Conservation (phyloP, 345 rosid genomes). For the Hevea brasiliensis region DNA sequence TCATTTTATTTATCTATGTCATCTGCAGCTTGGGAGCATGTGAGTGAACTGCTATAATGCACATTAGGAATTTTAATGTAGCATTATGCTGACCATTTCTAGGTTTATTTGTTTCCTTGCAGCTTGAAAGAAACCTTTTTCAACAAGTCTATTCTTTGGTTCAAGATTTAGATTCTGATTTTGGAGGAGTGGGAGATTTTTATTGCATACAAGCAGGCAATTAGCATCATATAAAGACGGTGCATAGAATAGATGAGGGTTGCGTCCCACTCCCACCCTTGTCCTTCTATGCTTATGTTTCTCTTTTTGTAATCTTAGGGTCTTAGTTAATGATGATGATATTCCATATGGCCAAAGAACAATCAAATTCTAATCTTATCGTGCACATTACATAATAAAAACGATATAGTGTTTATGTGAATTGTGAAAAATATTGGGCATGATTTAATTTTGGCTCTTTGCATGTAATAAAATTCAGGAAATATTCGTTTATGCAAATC, state of each 20-base stretch:
- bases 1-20: slow-evolving; percentile 79
- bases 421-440: not conserved
- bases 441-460: slow-evolving; percentile 1
- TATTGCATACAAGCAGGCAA: slow-evolving; percentile 60
- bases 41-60: slow-evolving; percentile 42
- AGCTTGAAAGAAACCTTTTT: slow-evolving; percentile 68
- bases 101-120: slow-evolving; percentile 30
- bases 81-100: slow-evolving; percentile 34
- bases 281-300: no score
- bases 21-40: slow-evolving; percentile 65
- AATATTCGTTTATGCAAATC: slow-evolving; percentile 65
- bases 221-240: slow-evolving; percentile 76
- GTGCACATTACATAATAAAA: no score
- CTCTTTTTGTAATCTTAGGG: not conserved
- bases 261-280: not conserved
- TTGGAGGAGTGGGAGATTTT: slow-evolving; percentile 75
- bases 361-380: not conserved
- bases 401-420: not conserved
- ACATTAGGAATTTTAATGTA: slow-evolving; percentile 1
- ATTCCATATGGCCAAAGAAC: not conserved
- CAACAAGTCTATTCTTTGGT: slow-evolving; percentile 51
- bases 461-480: slow-evolving; percentile 46
- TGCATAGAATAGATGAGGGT: slow-evolving; percentile 33
- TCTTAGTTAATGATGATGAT: not conserved
- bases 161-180: slow-evolving; percentile 53